Base-by-base conservation (phyloP, 202 grass and related monocot species). In the Eragrostis tef region DNA sequence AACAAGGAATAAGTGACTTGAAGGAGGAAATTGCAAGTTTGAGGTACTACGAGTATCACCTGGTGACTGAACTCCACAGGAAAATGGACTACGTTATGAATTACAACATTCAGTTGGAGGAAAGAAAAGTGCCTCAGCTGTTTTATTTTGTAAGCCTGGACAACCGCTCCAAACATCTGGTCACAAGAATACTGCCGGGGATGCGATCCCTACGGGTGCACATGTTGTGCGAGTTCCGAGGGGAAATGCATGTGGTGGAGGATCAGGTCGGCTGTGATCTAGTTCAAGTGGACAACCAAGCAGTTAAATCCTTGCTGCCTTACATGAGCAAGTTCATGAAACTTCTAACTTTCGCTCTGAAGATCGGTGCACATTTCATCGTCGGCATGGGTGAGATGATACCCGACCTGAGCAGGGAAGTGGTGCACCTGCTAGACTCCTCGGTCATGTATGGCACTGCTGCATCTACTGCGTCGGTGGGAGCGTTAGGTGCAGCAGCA, bases 331-430 rank as follows among this genome's bases (percentile, higher is more conserved):
- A 77, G 46, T 94, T 98, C 84, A 95, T 98, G 92, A 93, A 98
- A 47, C 78, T 98, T 53, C 47, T 98, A 52, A 95, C 92, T 4
- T 95, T 98, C 2, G 92, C 96, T 48, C 81, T 95, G 50, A 98
- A 98, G 74, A 98, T 98, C 36, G 92, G 95, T 1, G 92, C 85
- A 0, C 90, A 93, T 91, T 93, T 98, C 64, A 84, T 91, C 0
- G 85, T 91, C 0, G 96, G 96, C 20, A 95, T 93, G 90, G 96
- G 96, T 29, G 90, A 93, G 59, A 95, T 98, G 96, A 91, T 98
- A 81, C 96, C 96, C 76, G 96, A 95, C 81, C 84, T 98, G 70
- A 89, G 82, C 51, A 90, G 64, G 73, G 92, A 95, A 79, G 83
- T 93, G 25, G 88, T 88, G 21, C 90, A 86, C 73, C 49, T 98